phyloP scores from a whole-genome alignment of 2,329 filamentous ascomycete genomes.

The Colletotrichum sp. region DNA sequence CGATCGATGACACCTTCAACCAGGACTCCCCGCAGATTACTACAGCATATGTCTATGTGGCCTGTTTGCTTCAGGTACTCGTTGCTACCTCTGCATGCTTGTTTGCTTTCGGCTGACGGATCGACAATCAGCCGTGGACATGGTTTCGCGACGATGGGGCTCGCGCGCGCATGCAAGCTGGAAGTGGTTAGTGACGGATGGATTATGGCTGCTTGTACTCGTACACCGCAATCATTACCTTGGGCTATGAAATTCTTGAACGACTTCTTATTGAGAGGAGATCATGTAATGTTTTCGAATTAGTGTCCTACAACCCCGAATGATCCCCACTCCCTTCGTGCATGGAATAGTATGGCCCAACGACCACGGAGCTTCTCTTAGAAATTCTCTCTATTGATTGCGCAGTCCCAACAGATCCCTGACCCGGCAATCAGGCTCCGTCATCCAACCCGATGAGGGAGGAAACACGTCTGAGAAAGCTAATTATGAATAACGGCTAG shows the following conservation, averaged over 20 bases:
- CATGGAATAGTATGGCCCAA: constrained; percentile 1
- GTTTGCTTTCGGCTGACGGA: neutral
- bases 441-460: neutral
- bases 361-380: neutral
- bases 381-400: neutral
- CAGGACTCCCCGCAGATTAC: neutral
- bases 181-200: neutral
- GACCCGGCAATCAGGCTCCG: neutral
- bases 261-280: neutral
- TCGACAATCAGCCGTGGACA: neutral
- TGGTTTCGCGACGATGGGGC: neutral
- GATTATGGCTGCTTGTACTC: neutral
- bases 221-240: neutral
- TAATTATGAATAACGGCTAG: neutral
- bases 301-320: neutral
- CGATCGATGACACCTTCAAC: neutral
- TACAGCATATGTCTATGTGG: neutral
- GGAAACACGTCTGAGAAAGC: neutral
- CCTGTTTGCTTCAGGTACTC: neutral
- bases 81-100: neutral
- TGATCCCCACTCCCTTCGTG: neutral
- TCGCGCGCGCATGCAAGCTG: neutral
- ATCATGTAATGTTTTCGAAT: constrained; percentile 11
- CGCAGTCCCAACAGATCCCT: neutral
- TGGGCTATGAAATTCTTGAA: neutral